Percentiles rank a stretch among this genome's conserved stretches.
Conservation (phyloP, 2,329 filamentous ascomycete species). For the Phialophora chinensis region DNA sequence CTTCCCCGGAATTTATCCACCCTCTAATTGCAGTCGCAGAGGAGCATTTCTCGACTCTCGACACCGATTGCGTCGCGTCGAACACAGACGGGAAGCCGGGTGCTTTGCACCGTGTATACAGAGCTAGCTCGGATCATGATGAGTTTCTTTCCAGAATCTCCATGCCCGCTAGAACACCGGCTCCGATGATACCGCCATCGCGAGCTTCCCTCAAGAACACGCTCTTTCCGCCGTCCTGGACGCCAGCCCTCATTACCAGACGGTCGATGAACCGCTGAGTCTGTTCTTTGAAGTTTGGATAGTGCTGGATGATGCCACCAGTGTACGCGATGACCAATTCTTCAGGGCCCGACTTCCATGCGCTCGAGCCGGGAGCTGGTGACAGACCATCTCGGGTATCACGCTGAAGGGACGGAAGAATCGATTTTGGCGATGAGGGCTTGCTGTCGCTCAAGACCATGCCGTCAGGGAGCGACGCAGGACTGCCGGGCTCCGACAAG, state of each 20-base stretch:
- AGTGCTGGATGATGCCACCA: slow-evolving; percentile 79
- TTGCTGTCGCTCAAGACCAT: slow-evolving; percentile 31
- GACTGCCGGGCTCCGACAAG: slow-evolving; percentile 32
- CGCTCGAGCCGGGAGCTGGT: slow-evolving; percentile 38
- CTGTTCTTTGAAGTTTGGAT: slow-evolving; percentile 73
- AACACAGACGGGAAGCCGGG: background rate
- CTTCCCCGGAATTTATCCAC: background rate
- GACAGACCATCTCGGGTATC: slow-evolving; percentile 30
- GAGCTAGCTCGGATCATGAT: background rate
- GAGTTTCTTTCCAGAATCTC: slow-evolving; percentile 36
- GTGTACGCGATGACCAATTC: slow-evolving; percentile 80
- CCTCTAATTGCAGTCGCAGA: background rate
- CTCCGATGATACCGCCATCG: slow-evolving; percentile 62
- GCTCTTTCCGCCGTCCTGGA: slow-evolving; percentile 54
- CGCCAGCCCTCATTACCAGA: slow-evolving; percentile 54
- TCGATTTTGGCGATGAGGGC: slow-evolving; percentile 30
- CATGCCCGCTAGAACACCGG: slow-evolving; percentile 61
- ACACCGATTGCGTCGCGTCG: background rate
- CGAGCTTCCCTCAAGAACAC: slow-evolving; percentile 60
- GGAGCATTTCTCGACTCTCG: background rate
- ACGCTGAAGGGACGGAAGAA: slow-evolving; percentile 18
- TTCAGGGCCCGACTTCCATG: slow-evolving; percentile 49
- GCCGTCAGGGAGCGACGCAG: slow-evolving; percentile 28
- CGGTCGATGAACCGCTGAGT: slow-evolving; percentile 72
- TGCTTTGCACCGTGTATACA: background rate